A percentile compares a stretch with the other conserved stretches of the same genome.
phyloP scores from a whole-genome alignment of 2,329 filamentous ascomycete species.

The Xylaria sp. region DNA sequence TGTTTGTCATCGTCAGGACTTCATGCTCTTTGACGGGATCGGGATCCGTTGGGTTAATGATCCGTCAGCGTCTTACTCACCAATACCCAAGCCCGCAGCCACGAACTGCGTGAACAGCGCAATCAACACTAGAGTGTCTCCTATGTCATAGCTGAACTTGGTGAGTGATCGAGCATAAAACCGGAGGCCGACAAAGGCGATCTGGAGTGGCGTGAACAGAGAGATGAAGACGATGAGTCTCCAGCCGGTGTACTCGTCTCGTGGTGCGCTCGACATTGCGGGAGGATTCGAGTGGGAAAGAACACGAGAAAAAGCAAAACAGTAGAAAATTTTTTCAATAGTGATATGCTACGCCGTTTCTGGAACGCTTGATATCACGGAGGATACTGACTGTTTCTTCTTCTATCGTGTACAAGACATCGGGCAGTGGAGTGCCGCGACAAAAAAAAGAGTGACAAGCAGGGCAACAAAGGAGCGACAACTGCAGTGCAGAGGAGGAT shows the following conservation, averaged over 20 bases:
- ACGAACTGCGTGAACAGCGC: conserved; percentile 15
- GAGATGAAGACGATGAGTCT: conserved; percentile 13
- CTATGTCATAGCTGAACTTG: conserved; percentile 5
- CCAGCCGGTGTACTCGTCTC: conserved; percentile 12
- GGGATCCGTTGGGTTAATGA: neutral
- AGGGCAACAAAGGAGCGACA: neutral
- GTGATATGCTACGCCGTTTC: neutral
- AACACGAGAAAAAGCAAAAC: neutral
- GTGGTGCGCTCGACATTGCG: neutral
- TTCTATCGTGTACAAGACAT: neutral
- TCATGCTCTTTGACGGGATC: too few species aligned
- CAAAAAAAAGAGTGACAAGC: neutral
- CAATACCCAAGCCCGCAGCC: conserved; percentile 9
- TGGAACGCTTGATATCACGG: neutral
- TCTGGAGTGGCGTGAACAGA: conserved; percentile 13
- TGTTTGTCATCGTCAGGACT: conserved; percentile 2
- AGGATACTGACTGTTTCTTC: neutral
- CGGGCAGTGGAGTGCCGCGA: neutral
- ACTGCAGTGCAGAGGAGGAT: neutral
- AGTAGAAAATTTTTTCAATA: neutral
- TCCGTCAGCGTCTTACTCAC: conserved; percentile 7
- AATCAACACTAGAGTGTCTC: conserved; percentile 17
- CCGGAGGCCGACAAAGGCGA: conserved; percentile 13
- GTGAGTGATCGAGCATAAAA: conserved; percentile 18
- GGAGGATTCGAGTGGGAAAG: neutral